Percentiles rank a stretch among this genome's conserved stretches.
Evolutionary conservation across 176 grass and related monocot species (phyloP).

Genomic region (barley (Hordeum vulgare)): DNA sequence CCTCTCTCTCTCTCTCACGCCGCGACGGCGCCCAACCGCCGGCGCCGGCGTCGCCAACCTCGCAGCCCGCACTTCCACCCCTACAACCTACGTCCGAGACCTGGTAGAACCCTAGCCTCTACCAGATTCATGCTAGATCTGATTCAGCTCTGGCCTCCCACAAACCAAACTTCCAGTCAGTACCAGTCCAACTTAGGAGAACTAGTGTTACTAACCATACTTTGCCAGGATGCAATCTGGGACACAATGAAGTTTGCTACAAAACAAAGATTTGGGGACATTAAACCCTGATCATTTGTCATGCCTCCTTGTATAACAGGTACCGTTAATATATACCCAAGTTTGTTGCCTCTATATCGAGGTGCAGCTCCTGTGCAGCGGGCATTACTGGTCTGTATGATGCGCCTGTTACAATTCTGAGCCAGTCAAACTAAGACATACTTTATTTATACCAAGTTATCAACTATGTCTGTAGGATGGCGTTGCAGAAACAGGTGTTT

Average conservation of each 20-base stretch:
- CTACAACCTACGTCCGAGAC: too few species aligned
- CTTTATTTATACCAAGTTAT: neutral
- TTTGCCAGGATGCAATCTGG: neutral
- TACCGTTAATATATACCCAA: slow-evolving; percentile 93
- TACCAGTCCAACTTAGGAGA: neutral
- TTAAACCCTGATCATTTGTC: neutral
- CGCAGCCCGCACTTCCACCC: too few species aligned
- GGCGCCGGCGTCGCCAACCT: too few species aligned
- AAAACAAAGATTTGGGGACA: neutral
- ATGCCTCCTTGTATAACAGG: slow-evolving; percentile 37
- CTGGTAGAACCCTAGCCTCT: too few species aligned
- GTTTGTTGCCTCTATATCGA: slow-evolving; percentile 86
- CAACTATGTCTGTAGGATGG: slow-evolving; percentile 64
- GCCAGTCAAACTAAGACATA: neutral
- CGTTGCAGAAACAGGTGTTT: slow-evolving; percentile 92
- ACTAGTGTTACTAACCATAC: neutral
- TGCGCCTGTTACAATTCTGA: slow-evolving; percentile 8
- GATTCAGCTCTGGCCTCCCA: neutral
- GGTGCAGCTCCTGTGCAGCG: slow-evolving; percentile 99
- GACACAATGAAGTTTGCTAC: neutral
- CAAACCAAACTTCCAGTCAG: neutral
- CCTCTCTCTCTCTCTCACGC: too few species aligned
- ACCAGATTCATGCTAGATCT: neutral
- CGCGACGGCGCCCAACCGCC: too few species aligned
- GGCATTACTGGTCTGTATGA: slow-evolving; percentile 67